Evolutionary conservation across 768 basidiomycete genomes (phyloP).

Genomic region (Leccinum arenicola): DNA sequence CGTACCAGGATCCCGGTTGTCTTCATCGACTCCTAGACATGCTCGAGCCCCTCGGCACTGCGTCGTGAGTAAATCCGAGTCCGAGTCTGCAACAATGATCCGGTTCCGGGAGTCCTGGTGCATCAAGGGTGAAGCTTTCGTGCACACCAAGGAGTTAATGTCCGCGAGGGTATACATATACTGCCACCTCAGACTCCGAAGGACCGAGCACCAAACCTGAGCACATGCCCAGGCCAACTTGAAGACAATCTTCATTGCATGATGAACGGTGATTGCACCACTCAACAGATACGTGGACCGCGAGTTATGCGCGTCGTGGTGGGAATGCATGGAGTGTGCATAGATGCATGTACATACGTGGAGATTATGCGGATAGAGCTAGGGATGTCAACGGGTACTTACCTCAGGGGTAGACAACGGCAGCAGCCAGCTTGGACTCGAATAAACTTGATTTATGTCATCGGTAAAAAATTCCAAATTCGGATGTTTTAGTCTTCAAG

Average conservation of each 20-base stretch:
- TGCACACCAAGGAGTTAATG: background rate
- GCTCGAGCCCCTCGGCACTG: background rate
- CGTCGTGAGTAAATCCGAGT: background rate
- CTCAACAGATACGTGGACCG: background rate
- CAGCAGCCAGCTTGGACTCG: too few species aligned
- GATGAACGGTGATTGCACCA: background rate
- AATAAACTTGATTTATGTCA: too few species aligned
- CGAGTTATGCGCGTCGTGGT: background rate
- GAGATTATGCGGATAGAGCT: background rate
- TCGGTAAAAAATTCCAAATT: background rate
- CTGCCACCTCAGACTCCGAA: background rate
- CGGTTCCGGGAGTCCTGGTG: background rate
- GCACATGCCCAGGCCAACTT: background rate
- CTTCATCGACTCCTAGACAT: background rate
- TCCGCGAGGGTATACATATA: background rate
- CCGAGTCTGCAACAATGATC: background rate
- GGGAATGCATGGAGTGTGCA: too few species aligned
- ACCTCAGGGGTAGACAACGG: too few species aligned
- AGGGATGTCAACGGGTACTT: too few species aligned
- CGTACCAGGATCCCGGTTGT: background rate
- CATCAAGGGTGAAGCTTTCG: background rate
- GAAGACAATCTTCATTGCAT: background rate
- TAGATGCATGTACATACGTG: background rate
- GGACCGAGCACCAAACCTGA: background rate
- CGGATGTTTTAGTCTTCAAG: background rate